phyloP scores from a whole-genome alignment of 1,284 basidiomycete species.

The Lentinula novae-zelandiae region DNA sequence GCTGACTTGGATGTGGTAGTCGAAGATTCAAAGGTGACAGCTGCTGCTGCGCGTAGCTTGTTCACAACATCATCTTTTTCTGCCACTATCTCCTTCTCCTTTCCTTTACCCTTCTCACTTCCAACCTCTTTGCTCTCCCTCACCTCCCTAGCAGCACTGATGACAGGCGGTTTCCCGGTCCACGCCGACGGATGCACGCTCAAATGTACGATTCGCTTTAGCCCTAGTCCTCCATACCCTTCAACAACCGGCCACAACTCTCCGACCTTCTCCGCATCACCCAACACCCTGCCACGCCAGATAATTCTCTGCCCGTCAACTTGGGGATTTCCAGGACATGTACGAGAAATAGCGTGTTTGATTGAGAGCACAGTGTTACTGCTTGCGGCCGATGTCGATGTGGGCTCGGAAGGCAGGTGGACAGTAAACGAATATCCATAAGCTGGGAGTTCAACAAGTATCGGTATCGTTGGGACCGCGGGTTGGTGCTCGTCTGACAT shows the following conservation, averaged over 20 bases:
- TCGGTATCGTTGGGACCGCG: constrained; percentile 43
- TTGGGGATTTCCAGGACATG: constrained; percentile 63
- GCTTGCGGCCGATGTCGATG: constrained; percentile 23
- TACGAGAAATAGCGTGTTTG: constrained; percentile 59
- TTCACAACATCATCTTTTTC: background rate
- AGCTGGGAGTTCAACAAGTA: constrained; percentile 73
- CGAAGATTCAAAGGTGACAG: constrained; percentile 1
- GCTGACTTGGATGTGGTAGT: background rate
- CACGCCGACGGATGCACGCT: constrained; percentile 76
- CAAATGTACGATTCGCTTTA: constrained; percentile 63
- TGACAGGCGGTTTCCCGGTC: constrained; percentile 47
- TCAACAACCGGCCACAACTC: background rate
- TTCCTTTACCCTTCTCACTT: background rate
- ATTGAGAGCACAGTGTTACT: constrained; percentile 53
- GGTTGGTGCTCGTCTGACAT: background rate
- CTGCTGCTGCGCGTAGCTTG: constrained; percentile 7
- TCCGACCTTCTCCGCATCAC: constrained; percentile 34
- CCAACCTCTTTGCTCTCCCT: background rate
- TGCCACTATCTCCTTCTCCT: background rate
- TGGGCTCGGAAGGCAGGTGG: constrained; percentile 29
- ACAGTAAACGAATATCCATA: constrained; percentile 64
- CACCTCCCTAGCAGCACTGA: constrained; percentile 6
- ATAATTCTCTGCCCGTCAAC: constrained; percentile 71
- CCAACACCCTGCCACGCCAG: constrained; percentile 53
- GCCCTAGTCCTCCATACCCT: constrained; percentile 37